Conservation (phyloP, 106 monocot genomes). For the Cymbidium sinense region DNA sequence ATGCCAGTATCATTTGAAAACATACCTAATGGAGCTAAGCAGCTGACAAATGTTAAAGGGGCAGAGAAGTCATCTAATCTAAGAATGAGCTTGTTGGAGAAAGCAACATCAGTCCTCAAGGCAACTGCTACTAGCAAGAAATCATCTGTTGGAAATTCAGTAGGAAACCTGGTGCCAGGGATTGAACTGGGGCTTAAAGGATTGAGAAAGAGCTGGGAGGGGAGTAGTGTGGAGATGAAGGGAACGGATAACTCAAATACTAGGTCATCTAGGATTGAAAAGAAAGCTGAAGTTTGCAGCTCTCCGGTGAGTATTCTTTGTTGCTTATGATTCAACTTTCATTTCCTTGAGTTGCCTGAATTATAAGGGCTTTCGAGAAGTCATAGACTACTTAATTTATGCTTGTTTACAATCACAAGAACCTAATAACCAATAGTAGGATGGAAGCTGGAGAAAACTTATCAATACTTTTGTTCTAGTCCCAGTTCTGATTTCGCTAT, state of each 20-base stretch:
- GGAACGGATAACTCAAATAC: constrained; percentile 18
- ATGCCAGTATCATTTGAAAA: constrained; percentile 58
- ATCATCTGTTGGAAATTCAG: constrained; percentile 19
- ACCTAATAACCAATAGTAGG: too few relatives aligned
- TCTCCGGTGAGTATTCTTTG: constrained; percentile 39
- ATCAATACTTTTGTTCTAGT: too few relatives aligned
- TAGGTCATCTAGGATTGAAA: constrained; percentile 27
- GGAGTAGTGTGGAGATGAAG: constrained; percentile 23
- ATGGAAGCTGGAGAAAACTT: not conserved
- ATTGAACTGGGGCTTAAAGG: constrained; percentile 33
- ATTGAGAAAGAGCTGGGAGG: constrained; percentile 66
- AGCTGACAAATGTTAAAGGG: constrained; percentile 38
- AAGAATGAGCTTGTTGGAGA: constrained; percentile 45
- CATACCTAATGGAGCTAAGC: constrained; percentile 37
- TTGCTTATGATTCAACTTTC: not conserved
- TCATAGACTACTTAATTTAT: not conserved
- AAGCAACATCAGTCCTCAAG: constrained; percentile 39
- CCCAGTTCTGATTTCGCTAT: too few relatives aligned
- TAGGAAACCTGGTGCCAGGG: constrained; percentile 17
- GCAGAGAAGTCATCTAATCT: constrained; percentile 26
- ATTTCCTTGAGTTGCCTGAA: not conserved
- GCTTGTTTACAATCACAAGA: not conserved
- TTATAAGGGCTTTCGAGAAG: not conserved
- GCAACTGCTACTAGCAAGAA: constrained; percentile 32
- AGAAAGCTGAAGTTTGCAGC: constrained; percentile 21